Evolutionary conservation across 1,284 basidiomycete species (phyloP).

Genomic region (Pterulicium gracile): DNA sequence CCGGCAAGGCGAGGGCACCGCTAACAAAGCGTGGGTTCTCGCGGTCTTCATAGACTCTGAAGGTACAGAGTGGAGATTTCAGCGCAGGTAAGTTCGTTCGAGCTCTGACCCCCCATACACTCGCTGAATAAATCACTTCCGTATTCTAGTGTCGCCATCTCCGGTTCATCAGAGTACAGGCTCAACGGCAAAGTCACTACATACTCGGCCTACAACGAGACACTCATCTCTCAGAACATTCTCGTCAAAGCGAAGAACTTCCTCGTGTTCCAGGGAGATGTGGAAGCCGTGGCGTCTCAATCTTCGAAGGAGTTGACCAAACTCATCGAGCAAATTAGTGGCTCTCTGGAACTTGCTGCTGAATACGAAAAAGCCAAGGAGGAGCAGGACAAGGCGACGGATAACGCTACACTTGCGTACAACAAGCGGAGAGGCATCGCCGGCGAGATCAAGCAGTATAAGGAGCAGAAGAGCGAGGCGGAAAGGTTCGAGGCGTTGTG

Average conservation of each 20-base stretch:
- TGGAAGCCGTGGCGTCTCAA: conserved; percentile 95
- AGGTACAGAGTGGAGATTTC: conserved; percentile 81
- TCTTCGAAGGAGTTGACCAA: conserved; percentile 83
- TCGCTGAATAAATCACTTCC: conserved; percentile 5
- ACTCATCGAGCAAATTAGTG: conserved; percentile 93
- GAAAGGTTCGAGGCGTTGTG: conserved; percentile 79
- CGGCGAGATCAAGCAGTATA: conserved; percentile 94
- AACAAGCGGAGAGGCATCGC: conserved; percentile 88
- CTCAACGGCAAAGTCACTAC: conserved; percentile 73
- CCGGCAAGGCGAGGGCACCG: conserved; percentile 67
- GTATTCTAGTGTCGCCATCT: conserved; percentile 64
- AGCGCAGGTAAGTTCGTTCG: conserved; percentile 82
- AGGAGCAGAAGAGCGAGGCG: conserved; percentile 92
- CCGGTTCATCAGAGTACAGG: conserved; percentile 82
- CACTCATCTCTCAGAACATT: conserved; percentile 84
- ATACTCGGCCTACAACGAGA: conserved; percentile 78
- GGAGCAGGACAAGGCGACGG: conserved; percentile 83
- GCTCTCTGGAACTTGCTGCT: conserved; percentile 79
- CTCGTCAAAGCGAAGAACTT: conserved; percentile 99
- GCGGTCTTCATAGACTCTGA: conserved; percentile 79
- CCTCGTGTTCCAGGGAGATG: conserved; percentile 99
- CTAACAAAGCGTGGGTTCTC: conserved; percentile 89
- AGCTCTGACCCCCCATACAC: not conserved
- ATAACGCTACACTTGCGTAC: conserved; percentile 90
- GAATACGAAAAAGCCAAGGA: conserved; percentile 89